Percentiles rank a stretch among this genome's conserved stretches.
Evolutionary conservation across 306 rosid genomes (phyloP).

Genomic region (Benincasa hispida): DNA sequence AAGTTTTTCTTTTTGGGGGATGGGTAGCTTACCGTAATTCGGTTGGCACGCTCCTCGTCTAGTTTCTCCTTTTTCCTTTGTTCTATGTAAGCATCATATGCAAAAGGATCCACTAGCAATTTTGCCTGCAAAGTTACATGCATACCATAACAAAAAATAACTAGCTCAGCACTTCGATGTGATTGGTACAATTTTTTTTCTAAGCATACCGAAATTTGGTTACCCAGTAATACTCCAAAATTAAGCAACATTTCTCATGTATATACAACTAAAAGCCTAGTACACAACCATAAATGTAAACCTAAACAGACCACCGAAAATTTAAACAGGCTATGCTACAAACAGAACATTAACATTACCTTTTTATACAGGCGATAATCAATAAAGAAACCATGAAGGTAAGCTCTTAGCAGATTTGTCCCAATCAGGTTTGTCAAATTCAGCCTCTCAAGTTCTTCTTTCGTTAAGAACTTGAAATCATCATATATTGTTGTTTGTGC

Average conservation of each 20-base stretch:
- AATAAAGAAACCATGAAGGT: conserved; percentile 82
- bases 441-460: conserved; percentile 77
- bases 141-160: not conserved
- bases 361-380: conserved; percentile 55
- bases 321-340: conserved; percentile 14
- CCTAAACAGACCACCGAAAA: not conserved
- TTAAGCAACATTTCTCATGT: not conserved
- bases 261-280: not conserved
- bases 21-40: conserved; percentile 52
- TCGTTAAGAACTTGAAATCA: conserved; percentile 64
- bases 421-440: conserved; percentile 70
- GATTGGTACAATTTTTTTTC: too few species aligned
- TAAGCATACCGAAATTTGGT: not conserved
- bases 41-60: conserved; percentile 62
- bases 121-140: conserved; percentile 56
- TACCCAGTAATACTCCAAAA: not conserved
- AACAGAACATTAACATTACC: conserved; percentile 24
- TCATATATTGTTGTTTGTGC: conserved; percentile 65
- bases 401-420: conserved; percentile 63
- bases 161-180: not conserved
- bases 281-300: not conserved
- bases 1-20: not conserved
- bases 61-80: conserved; percentile 50
- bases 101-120: conserved; percentile 52
- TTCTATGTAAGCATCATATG: conserved; percentile 45